Conservation (phyloP, 2,329 filamentous ascomycete species). For the Incumbomyces lentus region DNA sequence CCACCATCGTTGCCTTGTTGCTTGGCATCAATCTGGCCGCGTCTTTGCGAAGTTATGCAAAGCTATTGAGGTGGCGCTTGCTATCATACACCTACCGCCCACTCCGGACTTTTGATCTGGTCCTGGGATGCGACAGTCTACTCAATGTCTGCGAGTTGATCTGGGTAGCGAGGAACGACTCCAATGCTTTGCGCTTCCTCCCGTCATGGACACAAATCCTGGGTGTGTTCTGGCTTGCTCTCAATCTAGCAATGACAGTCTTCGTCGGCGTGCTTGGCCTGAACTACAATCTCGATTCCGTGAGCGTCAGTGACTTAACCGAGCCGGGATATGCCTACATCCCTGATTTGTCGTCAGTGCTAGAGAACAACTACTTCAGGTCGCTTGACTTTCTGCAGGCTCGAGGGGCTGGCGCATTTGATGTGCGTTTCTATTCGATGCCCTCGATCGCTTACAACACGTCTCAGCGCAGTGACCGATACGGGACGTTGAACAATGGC, state of each 20-base stretch:
- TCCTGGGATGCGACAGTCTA: constrained; percentile 16
- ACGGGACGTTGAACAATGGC: constrained; percentile 5
- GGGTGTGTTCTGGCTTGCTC: constrained; percentile 14
- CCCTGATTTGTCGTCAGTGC: constrained; percentile 11
- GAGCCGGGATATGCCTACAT: constrained; percentile 12
- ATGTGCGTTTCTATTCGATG: constrained; percentile 40
- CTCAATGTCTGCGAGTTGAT: constrained; percentile 16
- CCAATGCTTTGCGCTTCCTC: constrained; percentile 3
- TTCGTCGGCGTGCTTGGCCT: constrained; percentile 19
- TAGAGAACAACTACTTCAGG: constrained; percentile 7
- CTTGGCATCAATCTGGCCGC: constrained; percentile 16
- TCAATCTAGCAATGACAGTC: constrained; percentile 13
- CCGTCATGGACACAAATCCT: constrained; percentile 14
- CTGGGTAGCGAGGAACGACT: constrained; percentile 10
- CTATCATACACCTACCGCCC: constrained; percentile 13
- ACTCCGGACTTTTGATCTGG: constrained; percentile 16
- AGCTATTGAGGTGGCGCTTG: constrained; percentile 16
- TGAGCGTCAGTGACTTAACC: constrained; percentile 4
- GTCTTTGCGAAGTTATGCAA: constrained; percentile 15
- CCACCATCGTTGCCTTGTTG: constrained; percentile 11
- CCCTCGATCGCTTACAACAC: constrained; percentile 11
- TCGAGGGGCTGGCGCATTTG: constrained; percentile 20
- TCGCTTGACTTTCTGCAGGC: constrained; percentile 10
- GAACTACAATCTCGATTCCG: constrained; percentile 16
- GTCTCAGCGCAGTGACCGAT: no score